Base-by-base conservation (phyloP, 176 grass and related monocot genomes). In the Musa beccarii region DNA sequence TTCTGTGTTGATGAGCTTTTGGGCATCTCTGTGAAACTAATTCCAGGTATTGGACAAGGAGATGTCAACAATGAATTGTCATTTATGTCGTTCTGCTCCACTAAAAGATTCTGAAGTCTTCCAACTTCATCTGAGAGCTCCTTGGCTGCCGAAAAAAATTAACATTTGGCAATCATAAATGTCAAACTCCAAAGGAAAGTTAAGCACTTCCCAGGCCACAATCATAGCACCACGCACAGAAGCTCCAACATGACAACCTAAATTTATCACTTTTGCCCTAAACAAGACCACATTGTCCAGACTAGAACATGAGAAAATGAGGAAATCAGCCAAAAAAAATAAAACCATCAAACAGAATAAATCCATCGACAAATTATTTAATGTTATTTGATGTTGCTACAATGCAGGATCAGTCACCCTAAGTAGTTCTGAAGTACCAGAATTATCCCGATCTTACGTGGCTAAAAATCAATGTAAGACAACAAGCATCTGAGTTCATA, bases 81-180 rank as follows among this genome's bases (percentile, higher is more conserved):
- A 54, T 74, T 71, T 49, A 20, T 81, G 11, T 84, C 83, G 66
- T 66, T 81, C 81, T 83, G 84, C 79, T 88, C 76, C 53, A 52
- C 53, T 59, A 96, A 49, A 65, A 86, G 77, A 50, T 78, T 23
- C 56, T 90, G 71, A 80, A 92, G 92, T 54, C 52, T 86, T 19
- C 25, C 49, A 79, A 81, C 79, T 81, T 96, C 87, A 75, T 54
- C 73, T 65, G 91, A 74, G 55, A 88, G 76, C 29, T 88, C 83
- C 62, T 81, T 83, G 63, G 69, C 87, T 96, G 81, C 63, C 16
- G 51, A 74, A 13, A 75, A 81, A 43, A 59, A 54, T 49, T 22
- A 59, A 43, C 9, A 53, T 71, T 28, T 62, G 62, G n/a, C 54
- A 75, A 61, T 61, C 59, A 21, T 54, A 63, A 49, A 66, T 17